A percentile compares a stretch with the other conserved stretches of the same genome.
phyloP scores from a whole-genome alignment of 1,284 basidiomycete genomes.

The Phlebopus sp. region DNA sequence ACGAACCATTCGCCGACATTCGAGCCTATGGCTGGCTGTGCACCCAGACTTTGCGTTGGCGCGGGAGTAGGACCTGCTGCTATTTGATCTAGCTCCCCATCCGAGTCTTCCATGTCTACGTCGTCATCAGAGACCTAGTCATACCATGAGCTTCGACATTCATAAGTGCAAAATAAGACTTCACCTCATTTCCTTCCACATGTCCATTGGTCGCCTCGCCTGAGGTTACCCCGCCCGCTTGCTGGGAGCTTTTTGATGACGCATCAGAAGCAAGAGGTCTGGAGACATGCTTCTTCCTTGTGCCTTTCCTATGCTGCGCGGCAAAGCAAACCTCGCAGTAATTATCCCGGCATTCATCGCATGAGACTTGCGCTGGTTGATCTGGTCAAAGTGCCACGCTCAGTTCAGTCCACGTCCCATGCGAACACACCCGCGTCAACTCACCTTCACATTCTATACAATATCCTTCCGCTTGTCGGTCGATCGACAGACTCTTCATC shows the following conservation, averaged over 20 bases:
- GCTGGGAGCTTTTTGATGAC: slow-evolving; percentile 9
- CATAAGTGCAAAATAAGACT: no score
- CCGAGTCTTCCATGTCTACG: slow-evolving; percentile 40
- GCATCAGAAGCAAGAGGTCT: slow-evolving; percentile 40
- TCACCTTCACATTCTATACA: slow-evolving; percentile 82
- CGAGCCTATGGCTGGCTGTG: slow-evolving; percentile 54
- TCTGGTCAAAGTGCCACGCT: slow-evolving; percentile 42
- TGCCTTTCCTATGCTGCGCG: slow-evolving; percentile 76
- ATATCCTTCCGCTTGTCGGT: slow-evolving; percentile 57
- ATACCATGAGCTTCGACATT: slow-evolving; percentile 2
- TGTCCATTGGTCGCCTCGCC: background rate
- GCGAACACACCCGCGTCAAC: slow-evolving; percentile 15
- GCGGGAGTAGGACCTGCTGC: slow-evolving; percentile 25
- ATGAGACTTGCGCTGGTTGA: slow-evolving; percentile 73
- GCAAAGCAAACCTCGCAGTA: slow-evolving; percentile 83
- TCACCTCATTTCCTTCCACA: slow-evolving; percentile 18
- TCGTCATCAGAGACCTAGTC: slow-evolving; percentile 26
- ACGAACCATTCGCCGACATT: slow-evolving; percentile 79
- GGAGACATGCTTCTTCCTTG: slow-evolving; percentile 61
- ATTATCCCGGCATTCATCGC: slow-evolving; percentile 65
- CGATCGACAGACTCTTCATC: slow-evolving; percentile 57
- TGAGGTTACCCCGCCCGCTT: slow-evolving; percentile 21
- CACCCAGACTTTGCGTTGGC: slow-evolving; percentile 41
- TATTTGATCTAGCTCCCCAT: slow-evolving; percentile 44
- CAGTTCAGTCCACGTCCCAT: background rate